Conservation (phyloP, 768 basidiomycete genomes). For the Boletus patriciae region DNA sequence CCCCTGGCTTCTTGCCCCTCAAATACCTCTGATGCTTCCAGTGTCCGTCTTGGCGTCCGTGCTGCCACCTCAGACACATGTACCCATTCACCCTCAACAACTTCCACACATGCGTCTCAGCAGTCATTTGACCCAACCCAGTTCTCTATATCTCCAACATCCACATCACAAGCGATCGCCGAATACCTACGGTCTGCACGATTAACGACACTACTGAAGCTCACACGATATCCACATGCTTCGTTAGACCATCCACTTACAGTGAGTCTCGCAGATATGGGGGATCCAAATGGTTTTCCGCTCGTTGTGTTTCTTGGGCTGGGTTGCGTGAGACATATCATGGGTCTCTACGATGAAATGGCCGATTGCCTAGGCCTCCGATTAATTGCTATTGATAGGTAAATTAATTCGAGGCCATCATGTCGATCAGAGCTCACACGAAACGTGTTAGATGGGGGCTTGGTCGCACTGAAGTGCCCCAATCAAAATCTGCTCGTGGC, state of each 20-base stretch:
- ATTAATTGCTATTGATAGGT: slow-evolving; percentile 93
- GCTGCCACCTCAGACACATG: slow-evolving; percentile 49
- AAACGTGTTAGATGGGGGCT: slow-evolving; percentile 74
- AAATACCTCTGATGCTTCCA: slow-evolving; percentile 55
- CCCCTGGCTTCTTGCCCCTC: slow-evolving; percentile 39
- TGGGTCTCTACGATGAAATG: slow-evolving; percentile 96
- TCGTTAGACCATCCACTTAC: slow-evolving; percentile 71
- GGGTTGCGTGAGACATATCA: slow-evolving; percentile 91
- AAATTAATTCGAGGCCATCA: slow-evolving; percentile 21
- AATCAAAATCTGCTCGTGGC: slow-evolving; percentile 67
- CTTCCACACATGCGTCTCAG: slow-evolving; percentile 23
- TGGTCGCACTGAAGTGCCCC: slow-evolving; percentile 74
- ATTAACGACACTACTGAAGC: slow-evolving; percentile 76
- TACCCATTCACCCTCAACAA: slow-evolving; percentile 48
- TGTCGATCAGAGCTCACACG: slow-evolving; percentile 14
- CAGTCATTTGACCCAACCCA: slow-evolving; percentile 29
- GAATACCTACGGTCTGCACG: slow-evolving; percentile 85
- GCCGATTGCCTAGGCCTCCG: slow-evolving; percentile 83
- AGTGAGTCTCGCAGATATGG: slow-evolving; percentile 93
- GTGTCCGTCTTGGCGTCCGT: slow-evolving; percentile 34
- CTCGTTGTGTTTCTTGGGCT: slow-evolving; percentile 91
- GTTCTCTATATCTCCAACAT: slow-evolving; percentile 48
- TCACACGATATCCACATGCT: slow-evolving; percentile 79
- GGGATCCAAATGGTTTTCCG: slow-evolving; percentile 80
- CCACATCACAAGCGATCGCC: slow-evolving; percentile 71